Evolutionary conservation across 2,329 filamentous ascomycete species (phyloP), one percentile per base, ranked within the genome.

Genomic region (Thermothelomyces thermophilus): DNA sequence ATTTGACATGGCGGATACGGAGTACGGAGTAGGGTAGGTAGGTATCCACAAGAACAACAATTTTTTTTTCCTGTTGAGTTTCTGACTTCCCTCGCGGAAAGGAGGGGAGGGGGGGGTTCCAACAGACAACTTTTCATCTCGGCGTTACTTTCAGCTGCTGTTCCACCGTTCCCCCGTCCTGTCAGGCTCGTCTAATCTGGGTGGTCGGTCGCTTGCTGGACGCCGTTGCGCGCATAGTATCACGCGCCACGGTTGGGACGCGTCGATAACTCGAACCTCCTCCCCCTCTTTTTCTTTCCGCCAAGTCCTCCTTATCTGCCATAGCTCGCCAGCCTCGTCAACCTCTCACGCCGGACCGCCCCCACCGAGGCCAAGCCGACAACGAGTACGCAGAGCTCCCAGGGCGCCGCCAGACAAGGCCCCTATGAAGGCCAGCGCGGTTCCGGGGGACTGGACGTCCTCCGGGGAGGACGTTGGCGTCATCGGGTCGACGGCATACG

Each of bases 341-440:
- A 7, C 17, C 33, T n/a, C 4, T 13, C 20, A n/a, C n/a, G n/a
- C n/a, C n/a, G n/a, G 17, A n/a, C 20, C 3, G 9, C 26, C 19
- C 40, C 26, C 17, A 31, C 17, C 19, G 30, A 28, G 14, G 10
- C 8, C 24, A n/a, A 41, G 3, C 22, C 24, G 11, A 41, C n/a
- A 28, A 9, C 3, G 7, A 30, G 41, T 3, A n/a, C 20, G 20
- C 10, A 33, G 17, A 10, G 34, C 35, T 13, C n/a, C 3, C 28
- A 30, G 17, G 14, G 16, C 26, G 13, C 35, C 19, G 36, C n/a
- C n/a, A 46, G 16, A 28, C 19, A 43, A 28, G 26, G 40, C 36
- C 24, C 28, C 30, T 14, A 53, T 50, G 47, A 48, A 45, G 51
- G 43, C 47, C 47, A 35, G 9, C 34, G 43, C 42, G 17, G 26